Percentiles rank a stretch among this genome's conserved stretches.
These are phyloP conservation scores for Penicillium polonicum DNA, from an alignment of 2,329 filamentous ascomycete genomes.

Conservation along the genomic window DNA sequence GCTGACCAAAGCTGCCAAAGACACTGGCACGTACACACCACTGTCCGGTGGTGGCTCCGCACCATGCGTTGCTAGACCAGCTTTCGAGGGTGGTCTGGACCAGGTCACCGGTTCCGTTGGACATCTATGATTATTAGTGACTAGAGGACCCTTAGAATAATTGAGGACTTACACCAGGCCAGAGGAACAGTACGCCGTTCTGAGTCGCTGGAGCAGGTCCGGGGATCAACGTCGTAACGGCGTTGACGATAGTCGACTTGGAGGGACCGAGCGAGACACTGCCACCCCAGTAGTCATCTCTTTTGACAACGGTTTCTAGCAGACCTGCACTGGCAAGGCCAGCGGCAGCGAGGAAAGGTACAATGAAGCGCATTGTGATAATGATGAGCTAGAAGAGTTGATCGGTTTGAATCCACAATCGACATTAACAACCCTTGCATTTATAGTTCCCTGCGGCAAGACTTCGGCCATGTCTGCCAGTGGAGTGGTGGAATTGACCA, in stretches of 20 bases:
- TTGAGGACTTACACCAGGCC: slow-evolving; percentile 33
- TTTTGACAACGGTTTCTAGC: slow-evolving; percentile 22
- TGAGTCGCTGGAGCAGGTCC: slow-evolving; percentile 40
- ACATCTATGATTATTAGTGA: slow-evolving; percentile 29
- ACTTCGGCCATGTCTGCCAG: neutral
- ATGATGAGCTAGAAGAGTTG: neutral
- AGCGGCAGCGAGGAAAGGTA: slow-evolving; percentile 4
- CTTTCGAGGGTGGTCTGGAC: slow-evolving; percentile 46
- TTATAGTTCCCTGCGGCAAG: neutral
- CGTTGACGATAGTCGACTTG: slow-evolving; percentile 41
- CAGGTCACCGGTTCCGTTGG: slow-evolving; percentile 47
- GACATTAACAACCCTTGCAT: neutral
- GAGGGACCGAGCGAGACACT: slow-evolving; percentile 40
- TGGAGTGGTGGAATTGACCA: slow-evolving; percentile 3
- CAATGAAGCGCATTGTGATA: slow-evolving; percentile 9
- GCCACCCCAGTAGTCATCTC: slow-evolving; percentile 42
- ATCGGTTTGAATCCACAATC: neutral
- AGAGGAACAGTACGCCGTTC: slow-evolving; percentile 43
- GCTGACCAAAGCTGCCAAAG: slow-evolving; percentile 46
- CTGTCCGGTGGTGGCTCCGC: slow-evolving; percentile 40
- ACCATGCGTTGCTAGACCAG: slow-evolving; percentile 45
- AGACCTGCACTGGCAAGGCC: slow-evolving; percentile 16
- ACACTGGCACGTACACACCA: slow-evolving; percentile 46
- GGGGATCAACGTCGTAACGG: slow-evolving; percentile 44
- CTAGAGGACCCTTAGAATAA: no score